Base-by-base conservation (phyloP, 2,329 filamentous ascomycete genomes). In the Fusarium foetens region DNA sequence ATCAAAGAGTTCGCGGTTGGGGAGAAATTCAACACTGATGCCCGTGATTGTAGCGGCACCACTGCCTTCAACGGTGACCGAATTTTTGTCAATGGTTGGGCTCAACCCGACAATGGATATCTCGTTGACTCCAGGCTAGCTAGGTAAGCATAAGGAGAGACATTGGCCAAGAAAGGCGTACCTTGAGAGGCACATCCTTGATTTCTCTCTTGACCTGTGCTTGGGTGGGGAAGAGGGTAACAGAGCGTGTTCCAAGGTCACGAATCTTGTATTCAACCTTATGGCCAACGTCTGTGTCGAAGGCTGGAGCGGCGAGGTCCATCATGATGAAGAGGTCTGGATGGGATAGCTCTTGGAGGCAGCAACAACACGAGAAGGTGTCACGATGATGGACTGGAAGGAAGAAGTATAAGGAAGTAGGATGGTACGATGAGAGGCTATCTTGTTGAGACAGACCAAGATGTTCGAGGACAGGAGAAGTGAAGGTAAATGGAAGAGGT, bases 201-300 rank as follows among this genome's bases (percentile, higher is more conserved):
- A 92, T 86, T 58, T 91, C 88, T 31, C 90, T 86, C 17, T 87
- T 84, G 35, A 92, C 79, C 52, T 90, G 89, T 3, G 90, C 91
- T 69, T 87, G 83, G 4, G 83, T 83, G 0, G 90, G 90, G 66
- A 91, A 92, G 43, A 93, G 84, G 1, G 87, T 90, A 21, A 93
- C 90, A 1, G 86, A 87, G 54, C 87, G 87, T 38, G 91, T 92
- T 13, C 82, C 76, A 35, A 92, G 81, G 53, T 90, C 85, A 46
- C 86, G 85, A 68, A 92, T 79, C 36, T 84, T 84, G 77, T 89
- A 90, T 66, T 88, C 83, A 64, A 87, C 79, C 65, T 81, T 82
- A 70, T 84, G 78, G 59, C 78, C 58, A 39, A 76, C 66, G 27
- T 86, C 84, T 82, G 86, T 83, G 55, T 53, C 72, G 45, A 49